Evolutionary conservation across 257 asterid genomes (phyloP), one percentile per base, ranked within the genome.

Genomic region (Fraxinus pennsylvanica): DNA sequence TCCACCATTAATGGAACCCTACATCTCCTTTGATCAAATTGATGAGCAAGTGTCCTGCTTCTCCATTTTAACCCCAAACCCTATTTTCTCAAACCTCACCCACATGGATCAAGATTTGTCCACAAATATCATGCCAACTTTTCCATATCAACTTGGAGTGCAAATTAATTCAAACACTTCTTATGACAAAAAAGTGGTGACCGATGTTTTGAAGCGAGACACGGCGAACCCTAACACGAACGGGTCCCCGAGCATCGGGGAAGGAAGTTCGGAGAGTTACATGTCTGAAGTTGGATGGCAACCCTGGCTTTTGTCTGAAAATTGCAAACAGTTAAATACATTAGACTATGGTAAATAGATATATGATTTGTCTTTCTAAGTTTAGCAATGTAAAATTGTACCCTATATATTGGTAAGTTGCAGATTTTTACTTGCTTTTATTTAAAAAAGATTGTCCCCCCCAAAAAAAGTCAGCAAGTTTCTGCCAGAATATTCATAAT

Each of bases 11-110:
- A 87, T 82, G 89, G 97, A 91, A 17, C 88, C 92, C 70, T 82
- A 80, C 84, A 63, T 8, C 76, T 78, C 70, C 5, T 86, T 88
- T n/a, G 71, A 76, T 66, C 87, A 79, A 59, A 76, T 29, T 21
- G 65, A 75, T 63, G 89, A 89, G 96, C 98, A 92, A 88, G 96
- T 92, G 93, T 92, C 98, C 96, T 91, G 97, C 96, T 91, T 94
- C 97, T 94, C 98, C 97, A 82, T 83, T 89, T 84, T 83, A 79
- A 45, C 76, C 75, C 43, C 87, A 6, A 79, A 82, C 89, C 88
- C 89, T 32, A 74, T 13, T 82, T 82, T 84, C 85, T 75, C 91
- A 36, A 70, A 74, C 77, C 38, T 70, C 72, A 15, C 68, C 86
- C 80, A 76, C 71, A 52, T 67, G 81, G 78, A 66, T 73, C 83